phyloP scores from a whole-genome alignment of 2,329 filamentous ascomycete species.

The Talaromyces sp. region DNA sequence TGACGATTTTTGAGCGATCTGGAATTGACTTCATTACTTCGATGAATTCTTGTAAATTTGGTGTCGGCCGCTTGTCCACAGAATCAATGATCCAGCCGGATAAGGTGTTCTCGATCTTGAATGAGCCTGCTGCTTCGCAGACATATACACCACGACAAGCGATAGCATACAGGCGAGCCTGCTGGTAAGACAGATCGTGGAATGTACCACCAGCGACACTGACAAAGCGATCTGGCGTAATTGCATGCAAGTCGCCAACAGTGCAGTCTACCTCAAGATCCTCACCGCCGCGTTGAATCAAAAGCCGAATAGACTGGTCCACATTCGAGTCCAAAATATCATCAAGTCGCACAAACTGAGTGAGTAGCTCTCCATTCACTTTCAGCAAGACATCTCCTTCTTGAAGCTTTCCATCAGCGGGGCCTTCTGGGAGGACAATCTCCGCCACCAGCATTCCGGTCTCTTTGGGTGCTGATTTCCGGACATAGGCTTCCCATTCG shows the following conservation, averaged over 20 bases:
- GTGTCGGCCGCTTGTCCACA: slow-evolving; percentile 86
- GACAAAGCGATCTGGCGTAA: slow-evolving; percentile 94
- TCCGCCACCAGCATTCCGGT: slow-evolving; percentile 97
- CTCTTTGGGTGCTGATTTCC: slow-evolving; percentile 81
- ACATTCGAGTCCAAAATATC: slow-evolving; percentile 88
- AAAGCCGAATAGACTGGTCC: slow-evolving; percentile 69
- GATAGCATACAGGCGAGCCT: slow-evolving; percentile 92
- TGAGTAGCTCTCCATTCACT: slow-evolving; percentile 88
- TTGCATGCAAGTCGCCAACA: slow-evolving; percentile 86
- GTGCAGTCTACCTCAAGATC: slow-evolving; percentile 79
- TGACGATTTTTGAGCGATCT: slow-evolving; percentile 76
- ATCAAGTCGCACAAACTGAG: slow-evolving; percentile 87
- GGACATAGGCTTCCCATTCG: slow-evolving; percentile 80
- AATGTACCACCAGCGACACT: slow-evolving; percentile 92
- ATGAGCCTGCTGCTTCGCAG: slow-evolving; percentile 91
- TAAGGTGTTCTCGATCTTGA: slow-evolving; percentile 85
- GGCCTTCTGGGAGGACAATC: slow-evolving; percentile 86
- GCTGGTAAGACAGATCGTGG: slow-evolving; percentile 94
- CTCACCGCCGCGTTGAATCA: slow-evolving; percentile 83
- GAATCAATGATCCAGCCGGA: slow-evolving; percentile 93
- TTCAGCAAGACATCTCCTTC: slow-evolving; percentile 93
- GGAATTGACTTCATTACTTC: slow-evolving; percentile 86
- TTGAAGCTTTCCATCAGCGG: slow-evolving; percentile 79
- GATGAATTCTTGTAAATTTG: slow-evolving; percentile 82
- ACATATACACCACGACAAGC: slow-evolving; percentile 89